Conservation (phyloP, 148 eudicot species). For the Suaeda aralocaspica region DNA sequence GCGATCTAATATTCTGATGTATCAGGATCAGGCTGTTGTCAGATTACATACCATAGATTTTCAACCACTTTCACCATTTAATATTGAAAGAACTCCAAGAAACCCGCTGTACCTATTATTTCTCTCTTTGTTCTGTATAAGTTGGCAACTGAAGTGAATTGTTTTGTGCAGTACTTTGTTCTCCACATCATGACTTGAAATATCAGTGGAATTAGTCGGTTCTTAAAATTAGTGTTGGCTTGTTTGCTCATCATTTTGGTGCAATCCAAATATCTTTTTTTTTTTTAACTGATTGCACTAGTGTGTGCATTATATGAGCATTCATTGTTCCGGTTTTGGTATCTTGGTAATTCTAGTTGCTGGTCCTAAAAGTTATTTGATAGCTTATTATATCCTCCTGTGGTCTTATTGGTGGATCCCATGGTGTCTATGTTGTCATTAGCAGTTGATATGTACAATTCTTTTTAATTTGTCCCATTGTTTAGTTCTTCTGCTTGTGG, state of each 20-base stretch:
- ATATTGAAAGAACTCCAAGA: not conserved
- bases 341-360: too few relatives aligned
- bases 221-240: not conserved
- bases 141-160: too few relatives aligned
- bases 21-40: too few relatives aligned
- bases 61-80: not conserved
- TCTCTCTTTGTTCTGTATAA: slow-evolving; percentile 2
- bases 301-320: too few relatives aligned
- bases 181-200: not conserved
- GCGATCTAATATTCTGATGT: too few relatives aligned
- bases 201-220: not conserved
- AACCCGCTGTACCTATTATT: not conserved
- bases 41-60: not conserved
- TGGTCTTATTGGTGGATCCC: too few relatives aligned
- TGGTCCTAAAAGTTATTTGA: too few relatives aligned
- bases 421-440: too few relatives aligned
- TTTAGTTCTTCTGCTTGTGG: not conserved
- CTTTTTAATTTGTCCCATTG: not conserved
- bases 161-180: not conserved
- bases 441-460: too few relatives aligned
- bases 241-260: not conserved
- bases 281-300: too few relatives aligned
- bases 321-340: too few relatives aligned
- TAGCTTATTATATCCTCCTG: too few relatives aligned
- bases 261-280: not conserved